Base-by-base conservation (phyloP, 345 rosid genomes). In the Eucalyptus lansdowneana region DNA sequence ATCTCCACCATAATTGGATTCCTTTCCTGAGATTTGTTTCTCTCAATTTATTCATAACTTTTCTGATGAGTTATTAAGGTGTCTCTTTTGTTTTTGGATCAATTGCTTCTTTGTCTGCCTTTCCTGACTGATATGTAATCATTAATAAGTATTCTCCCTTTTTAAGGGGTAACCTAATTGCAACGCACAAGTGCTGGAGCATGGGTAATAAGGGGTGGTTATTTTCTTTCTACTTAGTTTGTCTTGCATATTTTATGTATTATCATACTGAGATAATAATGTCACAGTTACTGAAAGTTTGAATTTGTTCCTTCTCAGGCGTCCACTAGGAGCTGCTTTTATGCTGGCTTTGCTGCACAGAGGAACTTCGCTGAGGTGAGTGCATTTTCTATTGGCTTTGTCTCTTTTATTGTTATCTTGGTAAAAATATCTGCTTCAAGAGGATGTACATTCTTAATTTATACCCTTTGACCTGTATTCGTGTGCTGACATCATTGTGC, bases 291-390 rank as follows among this genome's bases (percentile, higher is more conserved):
- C 80, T 54, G 90, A 91, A 90, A 83, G 86, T 88, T 92, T 80
- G 56, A 49, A 12, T 58, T 50, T 31, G 42, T 90, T 88, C 87
- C 58, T 88, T 89, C 87, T 50, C 94, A 97, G 99, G 97, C 99
- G 69, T 96, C 99, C 88, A 97, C 99, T 50, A 94, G 96, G 91
- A 98, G 98, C 93, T 98, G 98, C 92, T 98, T 98, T 88, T 94
- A 95, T 92, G 99, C 99, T 94, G 99, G 99, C 88, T 98, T 98
- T 95, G 99, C 99, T 91, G 98, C 98, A 93, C 96, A 95, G 91
- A 96, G 99, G 91, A 98, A 98, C 95, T 98, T 98, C 89, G 99
- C 99, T 47, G 99, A 98, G 99, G 99, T 97, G 89, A 89, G 87
- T 87, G 37, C 50, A 58, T 21, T 15, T 89, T 92, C 37, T 49